Evolutionary conservation across 495 filamentous ascomycete species (phyloP).

Genomic region (Hypomontagnella submonticulosa): DNA sequence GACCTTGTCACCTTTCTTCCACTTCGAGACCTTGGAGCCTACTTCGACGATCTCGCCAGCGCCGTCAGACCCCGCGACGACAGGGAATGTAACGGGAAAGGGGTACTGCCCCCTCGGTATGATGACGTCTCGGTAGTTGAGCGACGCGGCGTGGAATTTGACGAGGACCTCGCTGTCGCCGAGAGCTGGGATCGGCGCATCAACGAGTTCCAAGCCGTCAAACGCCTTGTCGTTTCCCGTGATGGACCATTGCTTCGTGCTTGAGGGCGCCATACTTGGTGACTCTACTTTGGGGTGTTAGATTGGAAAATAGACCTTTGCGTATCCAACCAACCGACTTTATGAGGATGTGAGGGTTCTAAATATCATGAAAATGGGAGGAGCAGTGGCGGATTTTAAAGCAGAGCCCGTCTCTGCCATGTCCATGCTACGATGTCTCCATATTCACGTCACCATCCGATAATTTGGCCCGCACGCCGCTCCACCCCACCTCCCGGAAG

Average conservation of each 20-base stretch:
- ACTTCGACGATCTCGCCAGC: slow-evolving; percentile 77
- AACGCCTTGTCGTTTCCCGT: slow-evolving; percentile 65
- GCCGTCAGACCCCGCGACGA: slow-evolving; percentile 81
- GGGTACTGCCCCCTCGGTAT: slow-evolving; percentile 79
- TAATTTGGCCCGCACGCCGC: no score
- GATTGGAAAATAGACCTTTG: neutral
- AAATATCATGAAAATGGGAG: no score
- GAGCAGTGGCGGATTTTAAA: no score
- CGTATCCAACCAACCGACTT: neutral
- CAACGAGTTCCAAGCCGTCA: slow-evolving; percentile 67
- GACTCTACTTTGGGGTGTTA: no score
- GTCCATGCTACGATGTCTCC: no score
- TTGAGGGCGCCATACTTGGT: slow-evolving; percentile 56
- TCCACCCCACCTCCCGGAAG: no score
- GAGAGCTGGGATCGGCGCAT: slow-evolving; percentile 66
- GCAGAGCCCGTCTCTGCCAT: no score
- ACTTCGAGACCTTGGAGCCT: slow-evolving; percentile 72
- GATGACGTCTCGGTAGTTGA: slow-evolving; percentile 86
- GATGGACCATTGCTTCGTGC: slow-evolving; percentile 74
- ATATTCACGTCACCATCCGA: no score
- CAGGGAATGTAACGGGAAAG: slow-evolving; percentile 66
- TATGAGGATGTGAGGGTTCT: neutral
- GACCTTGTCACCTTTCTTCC: slow-evolving; percentile 78
- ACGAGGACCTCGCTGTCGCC: slow-evolving; percentile 81
- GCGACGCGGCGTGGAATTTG: slow-evolving; percentile 75